Conservation (phyloP, 2,329 filamentous ascomycete genomes). For the Cercospora citrullina region DNA sequence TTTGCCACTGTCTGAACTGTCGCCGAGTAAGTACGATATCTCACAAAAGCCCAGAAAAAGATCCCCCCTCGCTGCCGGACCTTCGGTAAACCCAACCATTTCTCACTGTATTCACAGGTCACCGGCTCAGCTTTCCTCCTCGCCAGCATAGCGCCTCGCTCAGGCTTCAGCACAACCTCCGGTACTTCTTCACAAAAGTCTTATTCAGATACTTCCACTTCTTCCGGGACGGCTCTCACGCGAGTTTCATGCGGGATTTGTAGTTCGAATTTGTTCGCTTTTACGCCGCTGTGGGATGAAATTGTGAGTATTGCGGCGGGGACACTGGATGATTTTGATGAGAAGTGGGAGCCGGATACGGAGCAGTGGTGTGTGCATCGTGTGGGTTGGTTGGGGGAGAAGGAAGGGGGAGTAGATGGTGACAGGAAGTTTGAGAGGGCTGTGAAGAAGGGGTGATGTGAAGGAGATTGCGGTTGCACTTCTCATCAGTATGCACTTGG, state of each 20-base stretch:
- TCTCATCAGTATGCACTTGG: no score
- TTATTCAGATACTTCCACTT: slow-evolving; percentile 46
- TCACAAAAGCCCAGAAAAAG: background rate
- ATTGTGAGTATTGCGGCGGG: slow-evolving; percentile 31
- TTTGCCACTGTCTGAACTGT: slow-evolving; percentile 54
- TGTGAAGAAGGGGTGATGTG: slow-evolving; percentile 5
- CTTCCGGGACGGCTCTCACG: slow-evolving; percentile 46
- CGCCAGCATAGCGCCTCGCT: slow-evolving; percentile 8
- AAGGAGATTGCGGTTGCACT: no score
- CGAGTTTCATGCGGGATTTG: slow-evolving; percentile 48
- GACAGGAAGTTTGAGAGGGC: slow-evolving; percentile 18
- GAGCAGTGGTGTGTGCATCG: slow-evolving; percentile 32
- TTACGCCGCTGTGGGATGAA: slow-evolving; percentile 24
- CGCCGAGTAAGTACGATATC: slow-evolving; percentile 37
- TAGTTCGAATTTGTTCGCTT: slow-evolving; percentile 36
- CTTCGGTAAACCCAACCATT: background rate
- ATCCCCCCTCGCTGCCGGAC: no score
- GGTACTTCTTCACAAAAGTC: slow-evolving; percentile 45
- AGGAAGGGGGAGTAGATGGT: slow-evolving; percentile 20
- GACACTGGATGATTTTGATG: slow-evolving; percentile 29
- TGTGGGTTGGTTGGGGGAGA: slow-evolving; percentile 20
- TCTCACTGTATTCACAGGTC: slow-evolving; percentile 8
- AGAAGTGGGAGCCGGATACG: slow-evolving; percentile 28
- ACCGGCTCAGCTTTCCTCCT: slow-evolving; percentile 27
- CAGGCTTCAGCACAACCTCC: slow-evolving; percentile 45